phyloP scores from a whole-genome alignment of 2,329 filamentous ascomycete species.

The Xylaria sp. region DNA sequence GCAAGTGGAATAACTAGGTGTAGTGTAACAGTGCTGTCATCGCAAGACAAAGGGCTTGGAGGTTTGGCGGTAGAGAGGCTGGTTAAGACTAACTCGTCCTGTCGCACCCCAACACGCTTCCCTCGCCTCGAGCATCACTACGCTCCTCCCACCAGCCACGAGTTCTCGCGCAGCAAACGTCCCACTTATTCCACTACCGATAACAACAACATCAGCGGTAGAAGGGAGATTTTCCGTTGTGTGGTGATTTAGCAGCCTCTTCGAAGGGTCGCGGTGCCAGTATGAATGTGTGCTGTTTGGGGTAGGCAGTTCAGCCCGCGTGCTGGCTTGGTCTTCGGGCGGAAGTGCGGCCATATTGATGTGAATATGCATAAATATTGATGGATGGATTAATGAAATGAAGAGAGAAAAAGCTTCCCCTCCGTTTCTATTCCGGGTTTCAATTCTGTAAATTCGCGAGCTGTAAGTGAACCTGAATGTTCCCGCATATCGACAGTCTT shows the following conservation, averaged over 20 bases:
- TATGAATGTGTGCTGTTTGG: slow-evolving; percentile 72
- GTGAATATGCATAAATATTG: not conserved
- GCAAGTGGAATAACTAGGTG: too few relatives aligned
- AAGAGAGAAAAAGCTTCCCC: not conserved
- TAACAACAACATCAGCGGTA: slow-evolving; percentile 74
- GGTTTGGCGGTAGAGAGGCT: slow-evolving; percentile 2
- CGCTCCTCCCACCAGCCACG: slow-evolving; percentile 60
- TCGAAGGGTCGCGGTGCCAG: slow-evolving; percentile 77
- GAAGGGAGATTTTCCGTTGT: slow-evolving; percentile 72
- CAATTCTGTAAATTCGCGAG: not conserved
- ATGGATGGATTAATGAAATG: not conserved
- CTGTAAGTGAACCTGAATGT: not conserved
- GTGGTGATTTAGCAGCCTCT: slow-evolving; percentile 72
- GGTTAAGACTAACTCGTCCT: slow-evolving; percentile 69
- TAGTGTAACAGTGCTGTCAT: not conserved
- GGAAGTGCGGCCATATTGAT: slow-evolving; percentile 13
- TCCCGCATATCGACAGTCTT: not conserved
- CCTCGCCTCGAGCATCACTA: slow-evolving; percentile 80
- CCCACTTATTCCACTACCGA: slow-evolving; percentile 83
- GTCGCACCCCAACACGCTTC: slow-evolving; percentile 88
- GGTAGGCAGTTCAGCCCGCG: slow-evolving; percentile 66
- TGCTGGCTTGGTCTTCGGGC: slow-evolving; percentile 19
- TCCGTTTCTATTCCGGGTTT: not conserved
- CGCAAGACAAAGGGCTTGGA: too few relatives aligned
- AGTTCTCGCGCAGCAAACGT: slow-evolving; percentile 75